Conservation (phyloP, 2,329 filamentous ascomycete genomes). For the Proliferodiscus dingleyae region DNA sequence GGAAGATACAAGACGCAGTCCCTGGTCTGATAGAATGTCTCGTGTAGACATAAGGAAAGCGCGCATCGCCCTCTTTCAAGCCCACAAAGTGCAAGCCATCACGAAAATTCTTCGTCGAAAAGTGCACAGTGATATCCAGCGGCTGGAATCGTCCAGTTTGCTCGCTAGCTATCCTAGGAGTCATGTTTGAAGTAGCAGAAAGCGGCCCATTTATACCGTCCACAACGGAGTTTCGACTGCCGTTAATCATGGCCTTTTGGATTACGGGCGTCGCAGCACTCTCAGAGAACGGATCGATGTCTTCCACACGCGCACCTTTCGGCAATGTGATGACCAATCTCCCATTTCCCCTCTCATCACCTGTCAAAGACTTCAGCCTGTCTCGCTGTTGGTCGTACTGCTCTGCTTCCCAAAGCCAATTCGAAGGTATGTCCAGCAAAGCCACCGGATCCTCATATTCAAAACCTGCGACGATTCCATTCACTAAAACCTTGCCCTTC, state of each 20-base stretch:
- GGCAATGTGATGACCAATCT: slow-evolving; percentile 57
- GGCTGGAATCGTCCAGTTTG: slow-evolving; percentile 47
- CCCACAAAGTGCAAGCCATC: slow-evolving; percentile 93
- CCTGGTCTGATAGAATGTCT: slow-evolving; percentile 75
- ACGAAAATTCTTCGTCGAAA: slow-evolving; percentile 66
- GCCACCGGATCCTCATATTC: slow-evolving; percentile 59
- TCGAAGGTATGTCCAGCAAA: slow-evolving; percentile 54
- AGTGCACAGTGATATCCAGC: slow-evolving; percentile 68
- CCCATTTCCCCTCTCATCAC: slow-evolving; percentile 41
- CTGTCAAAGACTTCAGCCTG: slow-evolving; percentile 45
- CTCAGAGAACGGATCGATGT: slow-evolving; percentile 49
- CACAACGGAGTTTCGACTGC: slow-evolving; percentile 27
- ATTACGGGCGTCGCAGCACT: slow-evolving; percentile 42
- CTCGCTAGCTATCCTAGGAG: slow-evolving; percentile 31
- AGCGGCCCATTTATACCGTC: slow-evolving; percentile 34
- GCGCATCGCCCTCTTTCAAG: slow-evolving; percentile 68
- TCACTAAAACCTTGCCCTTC: slow-evolving; percentile 47
- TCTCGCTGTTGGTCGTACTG: slow-evolving; percentile 72
- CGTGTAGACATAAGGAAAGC: slow-evolving; percentile 91
- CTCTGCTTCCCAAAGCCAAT: slow-evolving; percentile 60
- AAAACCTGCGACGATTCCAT: slow-evolving; percentile 31
- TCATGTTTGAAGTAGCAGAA: slow-evolving; percentile 29
- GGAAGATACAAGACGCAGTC: slow-evolving; percentile 80
- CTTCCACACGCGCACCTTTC: slow-evolving; percentile 55
- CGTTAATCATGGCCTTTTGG: slow-evolving; percentile 28